Percentiles rank a stretch among this genome's conserved stretches.
Evolutionary conservation across 495 filamentous ascomycete species (phyloP).

Genomic region (Penicillium crystallinum): DNA sequence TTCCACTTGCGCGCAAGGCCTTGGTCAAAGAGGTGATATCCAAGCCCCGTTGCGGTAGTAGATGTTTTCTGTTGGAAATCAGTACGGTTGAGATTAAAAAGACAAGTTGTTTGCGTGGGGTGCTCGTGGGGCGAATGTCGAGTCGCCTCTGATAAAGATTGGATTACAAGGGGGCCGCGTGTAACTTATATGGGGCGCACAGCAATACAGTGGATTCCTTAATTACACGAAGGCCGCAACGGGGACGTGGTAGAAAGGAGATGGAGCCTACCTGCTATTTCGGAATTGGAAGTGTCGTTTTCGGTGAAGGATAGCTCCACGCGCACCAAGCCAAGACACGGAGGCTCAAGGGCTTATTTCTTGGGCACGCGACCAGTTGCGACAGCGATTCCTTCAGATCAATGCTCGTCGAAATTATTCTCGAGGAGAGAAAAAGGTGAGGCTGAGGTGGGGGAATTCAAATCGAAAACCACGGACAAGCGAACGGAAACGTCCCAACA

Average conservation of each 20-base stretch:
- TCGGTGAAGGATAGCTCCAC: constrained; percentile 30
- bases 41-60: constrained; percentile 29
- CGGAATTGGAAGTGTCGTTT: constrained; percentile 18
- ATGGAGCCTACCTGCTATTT: constrained; percentile 33
- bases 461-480: constrained; percentile 12
- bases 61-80: constrained; percentile 25
- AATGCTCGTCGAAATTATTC: not conserved
- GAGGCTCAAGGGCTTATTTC: not conserved
- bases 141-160: not conserved
- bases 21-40: constrained; percentile 24
- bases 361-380: constrained; percentile 10
- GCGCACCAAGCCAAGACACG: constrained; percentile 1
- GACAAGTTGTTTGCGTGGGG: not conserved
- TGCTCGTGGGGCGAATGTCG: constrained; percentile 5
- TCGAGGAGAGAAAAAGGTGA: constrained; percentile 1
- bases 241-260: constrained; percentile 4
- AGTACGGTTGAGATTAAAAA: constrained; percentile 13
- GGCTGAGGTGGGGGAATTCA: constrained; percentile 13
- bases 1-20: constrained; percentile 19
- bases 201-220: constrained; percentile 7
- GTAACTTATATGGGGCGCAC: not conserved
- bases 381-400: not conserved
- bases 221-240: constrained; percentile 5
- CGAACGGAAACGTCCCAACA: constrained; percentile 21
- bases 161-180: constrained; percentile 6